These are phyloP conservation scores for Caloboletus firmus DNA, from an alignment of 1,284 basidiomycete genomes.

Conservation along the genomic window DNA sequence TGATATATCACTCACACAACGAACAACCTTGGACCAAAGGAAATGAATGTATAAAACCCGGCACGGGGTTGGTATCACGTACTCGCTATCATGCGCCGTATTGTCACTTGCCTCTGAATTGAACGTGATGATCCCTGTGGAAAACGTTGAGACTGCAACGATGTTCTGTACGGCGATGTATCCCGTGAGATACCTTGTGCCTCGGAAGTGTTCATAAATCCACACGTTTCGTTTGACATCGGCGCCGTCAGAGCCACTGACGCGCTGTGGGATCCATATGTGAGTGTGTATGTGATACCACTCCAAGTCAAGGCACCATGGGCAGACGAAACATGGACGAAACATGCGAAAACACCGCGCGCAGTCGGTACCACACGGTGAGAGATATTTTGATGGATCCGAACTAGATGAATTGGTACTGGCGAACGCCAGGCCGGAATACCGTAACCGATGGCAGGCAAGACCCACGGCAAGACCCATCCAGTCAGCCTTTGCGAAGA, in stretches of 20 bases:
- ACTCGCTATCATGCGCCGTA: neutral
- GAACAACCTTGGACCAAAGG: slow-evolving; percentile 60
- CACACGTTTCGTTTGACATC: slow-evolving; percentile 15
- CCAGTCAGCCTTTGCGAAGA: slow-evolving; percentile 57
- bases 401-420: slow-evolving; percentile 51
- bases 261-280: slow-evolving; percentile 42
- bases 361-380: slow-evolving; percentile 5
- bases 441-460: slow-evolving; percentile 58
- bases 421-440: slow-evolving; percentile 58
- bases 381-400: slow-evolving; percentile 1
- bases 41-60: slow-evolving; percentile 66
- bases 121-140: slow-evolving; percentile 60
- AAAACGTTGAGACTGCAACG: slow-evolving; percentile 42
- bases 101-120: slow-evolving; percentile 51
- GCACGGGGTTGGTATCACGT: neutral
- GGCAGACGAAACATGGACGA: slow-evolving; percentile 67
- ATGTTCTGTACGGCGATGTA: slow-evolving; percentile 54
- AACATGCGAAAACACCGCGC: slow-evolving; percentile 63
- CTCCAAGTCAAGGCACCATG: slow-evolving; percentile 72
- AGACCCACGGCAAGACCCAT: slow-evolving; percentile 65
- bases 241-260: slow-evolving; percentile 30
- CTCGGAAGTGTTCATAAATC: slow-evolving; percentile 60
- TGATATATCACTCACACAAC: slow-evolving; percentile 47
- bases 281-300: slow-evolving; percentile 67
- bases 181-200: slow-evolving; percentile 65